A percentile compares a stretch with the other conserved stretches of the same genome.
Evolutionary conservation across 805 yeast genomes (phyloP).

Genomic region (Saccharomycopsis lassenensis): DNA sequence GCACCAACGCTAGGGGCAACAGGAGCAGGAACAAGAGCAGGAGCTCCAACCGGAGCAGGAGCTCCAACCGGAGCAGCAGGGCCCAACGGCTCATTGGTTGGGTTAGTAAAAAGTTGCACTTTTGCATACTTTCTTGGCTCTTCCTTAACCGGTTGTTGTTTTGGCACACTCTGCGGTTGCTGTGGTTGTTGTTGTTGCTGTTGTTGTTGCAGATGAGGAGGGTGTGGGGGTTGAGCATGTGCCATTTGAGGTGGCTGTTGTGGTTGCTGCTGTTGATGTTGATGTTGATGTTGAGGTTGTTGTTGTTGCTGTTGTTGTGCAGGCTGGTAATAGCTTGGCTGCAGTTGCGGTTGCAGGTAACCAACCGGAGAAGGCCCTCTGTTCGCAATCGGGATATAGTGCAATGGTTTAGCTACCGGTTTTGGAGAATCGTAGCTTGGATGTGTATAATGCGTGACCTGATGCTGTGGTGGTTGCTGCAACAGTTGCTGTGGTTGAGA

Average conservation of each 20-base stretch:
- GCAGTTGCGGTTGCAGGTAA: constrained; percentile 11
- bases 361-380: constrained; percentile 15
- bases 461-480: constrained; percentile 2
- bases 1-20: too few relatives aligned
- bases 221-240: constrained; percentile 7
- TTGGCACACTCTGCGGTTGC: constrained; percentile 3
- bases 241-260: constrained; percentile 8
- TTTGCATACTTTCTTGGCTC: too few relatives aligned
- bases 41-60: too few relatives aligned
- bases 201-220: constrained; percentile 11
- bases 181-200: constrained; percentile 10
- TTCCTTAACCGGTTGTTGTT: too few relatives aligned
- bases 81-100: too few relatives aligned
- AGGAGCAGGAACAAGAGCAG: too few relatives aligned
- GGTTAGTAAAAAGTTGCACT: too few relatives aligned
- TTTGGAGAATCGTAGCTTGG: background rate
- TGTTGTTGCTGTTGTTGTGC: constrained; percentile 20
- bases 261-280: constrained; percentile 18
- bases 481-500: background rate
- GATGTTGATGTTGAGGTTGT: constrained; percentile 15
- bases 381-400: constrained; percentile 11
- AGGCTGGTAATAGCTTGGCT: constrained; percentile 19
- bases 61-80: too few relatives aligned
- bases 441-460: background rate
- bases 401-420: constrained; percentile 20